phyloP scores from a whole-genome alignment of 2,329 filamentous ascomycete species.

The Cadophora gregata region DNA sequence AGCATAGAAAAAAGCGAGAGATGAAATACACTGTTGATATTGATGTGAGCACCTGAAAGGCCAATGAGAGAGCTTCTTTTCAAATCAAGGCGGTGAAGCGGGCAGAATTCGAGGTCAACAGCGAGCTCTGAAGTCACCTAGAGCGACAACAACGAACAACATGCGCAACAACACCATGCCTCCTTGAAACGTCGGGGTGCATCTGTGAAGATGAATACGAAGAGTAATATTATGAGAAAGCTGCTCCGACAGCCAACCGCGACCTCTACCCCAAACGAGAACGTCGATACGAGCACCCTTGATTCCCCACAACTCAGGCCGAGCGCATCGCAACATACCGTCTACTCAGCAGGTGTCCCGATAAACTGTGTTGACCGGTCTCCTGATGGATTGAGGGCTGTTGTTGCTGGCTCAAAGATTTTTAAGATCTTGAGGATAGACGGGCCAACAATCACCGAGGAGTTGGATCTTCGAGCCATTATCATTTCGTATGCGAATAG shows the following conservation, averaged over 20 bases:
- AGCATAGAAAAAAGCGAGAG: neutral
- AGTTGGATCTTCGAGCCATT: constrained; percentile 61
- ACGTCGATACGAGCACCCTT: constrained; percentile 32
- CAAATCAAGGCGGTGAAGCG: constrained; percentile 1
- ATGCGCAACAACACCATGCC: constrained; percentile 34
- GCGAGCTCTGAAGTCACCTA: neutral
- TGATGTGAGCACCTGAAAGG: neutral
- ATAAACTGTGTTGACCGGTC: constrained; percentile 64
- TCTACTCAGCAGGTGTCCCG: constrained; percentile 57
- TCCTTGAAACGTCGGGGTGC: constrained; percentile 31
- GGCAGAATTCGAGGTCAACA: constrained; percentile 7
- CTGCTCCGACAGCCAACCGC: constrained; percentile 39
- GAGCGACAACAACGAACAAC: neutral
- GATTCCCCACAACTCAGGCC: constrained; percentile 41
- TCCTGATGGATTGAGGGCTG: constrained; percentile 59
- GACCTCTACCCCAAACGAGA: constrained; percentile 29
- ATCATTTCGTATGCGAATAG: constrained; percentile 57
- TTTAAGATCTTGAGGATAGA: constrained; percentile 63
- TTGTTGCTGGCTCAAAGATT: constrained; percentile 64
- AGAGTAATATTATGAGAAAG: constrained; percentile 44
- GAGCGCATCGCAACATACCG: constrained; percentile 58
- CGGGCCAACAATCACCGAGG: constrained; percentile 57
- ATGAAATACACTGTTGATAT: neutral
- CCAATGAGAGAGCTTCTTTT: constrained; percentile 1
- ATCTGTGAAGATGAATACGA: constrained; percentile 40